Evolutionary conservation across 2,329 filamentous ascomycete species (phyloP).

Genomic region (Botryotinia convoluta): DNA sequence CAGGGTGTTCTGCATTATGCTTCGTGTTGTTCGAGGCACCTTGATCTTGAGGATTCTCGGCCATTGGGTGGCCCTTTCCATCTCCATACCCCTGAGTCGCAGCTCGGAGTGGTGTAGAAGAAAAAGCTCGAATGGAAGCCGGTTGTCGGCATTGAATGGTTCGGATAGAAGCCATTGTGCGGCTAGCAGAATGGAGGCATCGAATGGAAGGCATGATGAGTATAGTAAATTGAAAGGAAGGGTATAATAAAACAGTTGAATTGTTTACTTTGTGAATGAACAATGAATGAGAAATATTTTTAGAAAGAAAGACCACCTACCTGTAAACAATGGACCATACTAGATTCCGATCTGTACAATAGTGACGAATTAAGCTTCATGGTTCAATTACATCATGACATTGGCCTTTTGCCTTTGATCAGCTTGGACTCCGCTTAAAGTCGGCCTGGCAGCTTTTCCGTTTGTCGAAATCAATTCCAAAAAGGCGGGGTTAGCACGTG

Average conservation of each 20-base stretch:
- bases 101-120: slow-evolving; percentile 23
- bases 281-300: neutral
- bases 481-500: neutral
- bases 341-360: neutral
- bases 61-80: slow-evolving; percentile 41
- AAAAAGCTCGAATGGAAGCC: slow-evolving; percentile 24
- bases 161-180: neutral
- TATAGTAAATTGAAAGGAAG: neutral
- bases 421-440: neutral
- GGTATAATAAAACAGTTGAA: neutral
- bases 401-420: neutral
- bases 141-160: slow-evolving; percentile 21
- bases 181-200: neutral
- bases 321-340: neutral
- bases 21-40: slow-evolving; percentile 37
- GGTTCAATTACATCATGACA: slow-evolving; percentile 7
- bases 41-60: slow-evolving; percentile 42
- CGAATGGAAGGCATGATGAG: slow-evolving; percentile 6
- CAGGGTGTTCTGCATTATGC: slow-evolving; percentile 44
- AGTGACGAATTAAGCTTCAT: neutral
- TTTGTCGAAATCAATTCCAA: neutral
- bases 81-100: slow-evolving; percentile 43
- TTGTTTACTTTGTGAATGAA: neutral
- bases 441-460: neutral
- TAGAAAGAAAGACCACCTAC: neutral